Evolutionary conservation across 176 grass and related monocot genomes (phyloP), one percentile per base, ranked within the genome.

Genomic region (Chrysopogon serrulatus): DNA sequence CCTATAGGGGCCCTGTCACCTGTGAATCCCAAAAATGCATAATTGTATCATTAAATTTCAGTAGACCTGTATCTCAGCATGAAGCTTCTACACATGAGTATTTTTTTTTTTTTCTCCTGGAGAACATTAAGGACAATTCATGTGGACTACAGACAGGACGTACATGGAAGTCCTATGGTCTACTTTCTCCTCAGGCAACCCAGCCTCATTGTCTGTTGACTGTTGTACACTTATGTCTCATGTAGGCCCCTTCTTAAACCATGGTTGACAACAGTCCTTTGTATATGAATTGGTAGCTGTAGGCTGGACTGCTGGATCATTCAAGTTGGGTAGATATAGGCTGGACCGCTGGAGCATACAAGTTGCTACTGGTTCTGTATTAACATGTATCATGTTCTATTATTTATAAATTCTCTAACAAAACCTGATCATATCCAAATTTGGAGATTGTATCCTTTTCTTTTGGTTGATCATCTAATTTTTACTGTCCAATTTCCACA

Each of bases 371-470:
- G 35, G 7, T 77, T 77, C 47, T 85, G 35, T 76, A 64, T 33
- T 76, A 67, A 54, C 19, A 51, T 77, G 44, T 63, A 33, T 43
- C 34, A 43, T 86, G 53, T 54, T 81, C 79, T 74, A 51, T 86
- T 74, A 51, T 86, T 74, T 65, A 65, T 12, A 73, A 65, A 73
- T 27, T 56, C 6, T 53, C 21, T 56, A n/a, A n/a, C 51, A 56
- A n/a, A 4, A 56, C 21, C 51, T 56, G 8, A 10, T 6, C 51
- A 56, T 56, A 56, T 56, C 51, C 51, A 56, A 56, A 56, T 56
- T 24, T 56, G 51, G 21, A 56, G 21, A 60, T 32, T 37, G 1
- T 66, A 53, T 44, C 31, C 40, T 53, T 31, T 70, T 45, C 39
- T 69, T 62, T 76, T 17, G 1, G 10, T 39, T 39, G 49, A 56